Evolutionary conservation across 805 yeast species (phyloP).

Genomic region (Saturnispora saitoi): DNA sequence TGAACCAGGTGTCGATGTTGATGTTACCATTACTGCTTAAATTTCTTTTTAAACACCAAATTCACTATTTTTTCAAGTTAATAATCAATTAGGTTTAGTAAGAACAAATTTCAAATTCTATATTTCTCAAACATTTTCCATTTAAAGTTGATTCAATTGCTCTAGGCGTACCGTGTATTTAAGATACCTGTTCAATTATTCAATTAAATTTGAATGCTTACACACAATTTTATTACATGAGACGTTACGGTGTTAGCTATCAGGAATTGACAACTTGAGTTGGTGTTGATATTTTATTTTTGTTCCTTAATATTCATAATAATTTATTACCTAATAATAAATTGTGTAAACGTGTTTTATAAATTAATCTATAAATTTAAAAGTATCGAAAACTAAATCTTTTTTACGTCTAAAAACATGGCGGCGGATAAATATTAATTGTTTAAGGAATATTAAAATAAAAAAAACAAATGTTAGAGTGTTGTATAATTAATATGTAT

Average conservation of each 20-base stretch:
- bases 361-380: not conserved
- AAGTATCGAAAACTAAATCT: too few species aligned
- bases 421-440: too few species aligned
- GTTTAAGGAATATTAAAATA: not conserved
- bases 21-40: conserved; percentile 84
- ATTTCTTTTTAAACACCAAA: conserved; percentile 13
- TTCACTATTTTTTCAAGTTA: not conserved
- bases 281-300: not conserved
- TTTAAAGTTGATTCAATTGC: conserved; percentile 23
- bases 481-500: not conserved
- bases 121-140: not conserved
- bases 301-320: not conserved
- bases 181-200: conserved; percentile 21
- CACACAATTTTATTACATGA: conserved; percentile 24
- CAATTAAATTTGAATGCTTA: not conserved
- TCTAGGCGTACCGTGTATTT: conserved; percentile 55
- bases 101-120: not conserved
- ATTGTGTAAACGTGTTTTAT: not conserved
- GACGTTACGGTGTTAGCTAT: conserved; percentile 57
- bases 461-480: not conserved
- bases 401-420: too few species aligned
- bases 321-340: not conserved
- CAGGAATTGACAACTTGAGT: conserved; percentile 32
- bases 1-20: conserved; percentile 99
- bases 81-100: not conserved